Evolutionary conservation across 495 filamentous ascomycete species (phyloP).

Genomic region (Daldinia caldariorum): DNA sequence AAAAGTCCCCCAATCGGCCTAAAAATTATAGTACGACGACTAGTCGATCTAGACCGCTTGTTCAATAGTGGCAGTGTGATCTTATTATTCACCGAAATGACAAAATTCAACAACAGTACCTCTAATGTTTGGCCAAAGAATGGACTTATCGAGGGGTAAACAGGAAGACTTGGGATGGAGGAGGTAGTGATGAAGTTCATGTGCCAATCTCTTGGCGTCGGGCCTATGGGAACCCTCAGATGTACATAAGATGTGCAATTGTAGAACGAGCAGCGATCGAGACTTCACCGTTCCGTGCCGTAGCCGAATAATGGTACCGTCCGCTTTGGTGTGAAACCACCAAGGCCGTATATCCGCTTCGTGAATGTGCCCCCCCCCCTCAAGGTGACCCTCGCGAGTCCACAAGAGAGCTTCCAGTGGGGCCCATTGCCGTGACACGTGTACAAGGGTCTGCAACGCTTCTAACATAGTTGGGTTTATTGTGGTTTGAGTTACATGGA

Average conservation of each 20-base stretch:
- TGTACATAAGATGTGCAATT: background rate
- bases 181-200: background rate
- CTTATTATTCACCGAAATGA: constrained; percentile 2
- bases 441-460: constrained; percentile 6
- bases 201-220: constrained; percentile 13
- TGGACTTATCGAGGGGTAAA: background rate
- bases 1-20: constrained; percentile 2
- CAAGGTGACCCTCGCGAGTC: background rate
- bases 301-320: constrained; percentile 5
- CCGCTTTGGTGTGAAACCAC: constrained; percentile 10
- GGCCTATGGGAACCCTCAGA: constrained; percentile 6
- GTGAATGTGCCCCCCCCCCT: background rate
- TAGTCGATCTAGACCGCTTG: constrained; percentile 4
- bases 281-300: constrained; percentile 6
- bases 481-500: constrained; percentile 1
- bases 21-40: constrained; percentile 5
- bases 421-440: constrained; percentile 7
- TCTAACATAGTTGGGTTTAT: background rate
- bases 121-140: background rate
- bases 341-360: constrained; percentile 7
- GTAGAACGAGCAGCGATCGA: background rate
- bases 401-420: constrained; percentile 10
- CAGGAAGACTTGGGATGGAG: constrained; percentile 1
- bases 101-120: background rate
- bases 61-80: background rate